Percentiles rank a stretch among this genome's conserved stretches.
These are phyloP conservation scores for Halophytophthora batemanensis DNA, from an alignment of 352 stramenopile species.

Conservation along the genomic window DNA sequence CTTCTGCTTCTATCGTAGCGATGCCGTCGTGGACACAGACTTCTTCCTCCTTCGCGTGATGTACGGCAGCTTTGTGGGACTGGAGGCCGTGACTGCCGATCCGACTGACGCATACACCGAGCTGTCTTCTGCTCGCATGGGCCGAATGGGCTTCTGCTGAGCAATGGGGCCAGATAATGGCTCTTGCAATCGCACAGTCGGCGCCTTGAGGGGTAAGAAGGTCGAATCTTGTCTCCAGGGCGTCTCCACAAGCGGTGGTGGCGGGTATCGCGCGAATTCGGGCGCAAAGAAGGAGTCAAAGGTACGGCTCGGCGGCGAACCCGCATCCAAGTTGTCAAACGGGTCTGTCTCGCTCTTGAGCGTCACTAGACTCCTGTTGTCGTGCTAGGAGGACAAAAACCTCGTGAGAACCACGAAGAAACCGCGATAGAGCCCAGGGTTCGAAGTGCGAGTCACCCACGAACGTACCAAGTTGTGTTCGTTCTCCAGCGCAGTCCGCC, in stretches of 20 bases:
- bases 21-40: neutral
- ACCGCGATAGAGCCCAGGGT: constrained; percentile 6
- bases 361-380: constrained; percentile 8
- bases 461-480: neutral
- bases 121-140: constrained; percentile 9
- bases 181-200: constrained; percentile 9
- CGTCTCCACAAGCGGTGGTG: constrained; percentile 14
- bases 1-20: constrained; percentile 8
- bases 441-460: constrained; percentile 4
- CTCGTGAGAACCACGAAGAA: neutral
- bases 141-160: constrained; percentile 10
- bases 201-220: constrained; percentile 16
- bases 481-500: too few relatives aligned
- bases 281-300: constrained; percentile 52
- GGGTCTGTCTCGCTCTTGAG: constrained; percentile 14
- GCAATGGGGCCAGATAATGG: constrained; percentile 3
- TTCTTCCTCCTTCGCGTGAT: constrained; percentile 36
- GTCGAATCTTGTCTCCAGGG: constrained; percentile 20
- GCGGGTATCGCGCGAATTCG: constrained; percentile 11
- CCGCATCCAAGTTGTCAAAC: constrained; percentile 16
- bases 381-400: constrained; percentile 10
- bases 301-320: constrained; percentile 17
- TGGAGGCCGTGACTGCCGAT: constrained; percentile 3
- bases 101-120: constrained; percentile 1
- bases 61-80: constrained; percentile 38